Base-by-base conservation (phyloP, 2,329 filamentous ascomycete species). In the Didymella sp. region DNA sequence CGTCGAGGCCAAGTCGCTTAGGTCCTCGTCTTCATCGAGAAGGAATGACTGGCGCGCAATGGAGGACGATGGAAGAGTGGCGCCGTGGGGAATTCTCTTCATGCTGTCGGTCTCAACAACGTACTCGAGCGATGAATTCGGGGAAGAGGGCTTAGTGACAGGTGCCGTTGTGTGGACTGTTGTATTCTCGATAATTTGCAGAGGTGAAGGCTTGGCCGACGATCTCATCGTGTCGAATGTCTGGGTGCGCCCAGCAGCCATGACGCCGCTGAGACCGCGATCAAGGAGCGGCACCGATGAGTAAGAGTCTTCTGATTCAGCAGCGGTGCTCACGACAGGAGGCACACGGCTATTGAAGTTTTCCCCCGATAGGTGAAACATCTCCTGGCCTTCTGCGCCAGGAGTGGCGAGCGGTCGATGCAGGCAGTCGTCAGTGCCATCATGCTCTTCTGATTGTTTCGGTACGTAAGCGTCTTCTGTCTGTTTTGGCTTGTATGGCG, bases 251-350 rank as follows among this genome's bases (percentile, higher is more conserved):
- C 50, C 58, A 11, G 66, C 56, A 21, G 47, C 52, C 27, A 59
- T 59, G 19, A 73, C 60, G 9, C 71, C 72, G 51, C 72, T 75
- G 17, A 75, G 71, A 3, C 84, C 89, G 46, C 89, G 85, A 59
- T 94, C 89, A 12, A 96, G 82, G 7, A 95, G 81, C 4, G 92
- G 91, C 30, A 88, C 87, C 0, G 90, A 93, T 35, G 85, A 88
- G 71, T 92, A 92, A 0, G 90, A 94, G 46, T 88, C 87, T 25
- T 86, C 83, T 0, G 91, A 92, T 53, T 84, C 85, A 15, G 66
- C 64, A 13, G 85, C 83, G 24, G 80, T 74, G 2, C 79, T 75
- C 21, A 61, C 57, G 9, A 67, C 60, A 35, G 55, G 63, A 55
- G 64, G 71, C 21, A 62, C 56, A 11, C 66, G 66, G 21, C 61